These are phyloP conservation scores for Scutellaria barbata DNA, from an alignment of 257 asterid species.

Conservation along the genomic window DNA sequence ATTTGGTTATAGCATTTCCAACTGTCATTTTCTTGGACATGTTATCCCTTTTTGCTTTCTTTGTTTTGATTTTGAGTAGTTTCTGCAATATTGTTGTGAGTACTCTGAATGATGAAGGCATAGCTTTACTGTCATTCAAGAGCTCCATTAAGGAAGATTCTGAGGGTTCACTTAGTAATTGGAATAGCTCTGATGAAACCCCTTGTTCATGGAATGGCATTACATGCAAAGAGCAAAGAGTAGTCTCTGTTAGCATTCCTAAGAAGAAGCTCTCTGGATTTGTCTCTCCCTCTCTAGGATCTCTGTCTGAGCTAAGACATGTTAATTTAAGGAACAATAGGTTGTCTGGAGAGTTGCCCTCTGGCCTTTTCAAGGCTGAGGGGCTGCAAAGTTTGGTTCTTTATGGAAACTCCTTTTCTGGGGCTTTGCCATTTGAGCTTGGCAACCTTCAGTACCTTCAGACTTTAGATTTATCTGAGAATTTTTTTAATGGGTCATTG, in stretches of 20 bases:
- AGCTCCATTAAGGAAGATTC: slow-evolving; percentile 65
- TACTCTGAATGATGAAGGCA: slow-evolving; percentile 71
- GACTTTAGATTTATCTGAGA: slow-evolving; percentile 66
- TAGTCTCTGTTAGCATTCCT: slow-evolving; percentile 71
- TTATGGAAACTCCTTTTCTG: slow-evolving; percentile 73
- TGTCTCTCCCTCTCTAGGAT: slow-evolving; percentile 74
- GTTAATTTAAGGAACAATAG: slow-evolving; percentile 70
- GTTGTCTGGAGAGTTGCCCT: slow-evolving; percentile 61
- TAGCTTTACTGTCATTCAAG: slow-evolving; percentile 73
- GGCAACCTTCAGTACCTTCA: slow-evolving; percentile 72
- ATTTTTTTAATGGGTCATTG: slow-evolving; percentile 68
- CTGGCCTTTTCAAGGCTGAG: slow-evolving; percentile 53
- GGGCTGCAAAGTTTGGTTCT: slow-evolving; percentile 88
- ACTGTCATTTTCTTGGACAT: slow-evolving; percentile 53
- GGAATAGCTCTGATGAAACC: slow-evolving; percentile 74
- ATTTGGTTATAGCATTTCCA: slow-evolving; percentile 25
- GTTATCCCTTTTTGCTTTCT: slow-evolving; percentile 42
- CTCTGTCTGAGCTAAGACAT: slow-evolving; percentile 76
- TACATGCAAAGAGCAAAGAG: slow-evolving; percentile 68
- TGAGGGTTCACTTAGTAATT: slow-evolving; percentile 64
- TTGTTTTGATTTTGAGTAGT: slow-evolving; percentile 41
- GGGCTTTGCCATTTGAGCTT: slow-evolving; percentile 67
- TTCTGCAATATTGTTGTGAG: slow-evolving; percentile 44
- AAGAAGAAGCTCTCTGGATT: slow-evolving; percentile 70
- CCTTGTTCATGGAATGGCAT: slow-evolving; percentile 98